A percentile compares a stretch with the other conserved stretches of the same genome.
Evolutionary conservation across 225 moss, liverwort and hornwort species (phyloP).

Genomic region (Marchantia paleacea): DNA sequence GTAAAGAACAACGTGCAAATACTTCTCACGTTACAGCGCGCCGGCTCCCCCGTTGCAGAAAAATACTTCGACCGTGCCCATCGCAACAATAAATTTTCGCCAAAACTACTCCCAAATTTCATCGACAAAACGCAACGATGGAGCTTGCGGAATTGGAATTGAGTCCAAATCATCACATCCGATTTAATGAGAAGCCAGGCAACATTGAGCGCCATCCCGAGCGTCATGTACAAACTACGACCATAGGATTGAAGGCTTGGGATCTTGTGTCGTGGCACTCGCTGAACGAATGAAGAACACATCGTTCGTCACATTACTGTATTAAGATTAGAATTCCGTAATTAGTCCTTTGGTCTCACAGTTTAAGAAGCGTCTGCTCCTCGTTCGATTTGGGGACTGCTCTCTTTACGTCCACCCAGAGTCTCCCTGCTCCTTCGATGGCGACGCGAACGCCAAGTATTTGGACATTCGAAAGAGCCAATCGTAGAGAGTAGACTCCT

Average conservation of each 20-base stretch:
- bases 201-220: neutral
- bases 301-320: neutral
- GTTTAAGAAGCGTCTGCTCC: too few relatives aligned
- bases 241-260: neutral
- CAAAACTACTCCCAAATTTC: neutral
- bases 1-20: neutral
- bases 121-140: neutral
- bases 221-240: neutral
- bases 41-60: neutral
- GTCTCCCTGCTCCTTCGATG: too few relatives aligned
- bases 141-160: neutral
- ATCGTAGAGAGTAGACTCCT: too few relatives aligned
- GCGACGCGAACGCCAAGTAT: too few relatives aligned
- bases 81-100: neutral
- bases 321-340: neutral
- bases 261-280: neutral
- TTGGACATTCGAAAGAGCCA: too few relatives aligned
- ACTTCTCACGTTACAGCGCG: too few relatives aligned
- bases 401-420: too few relatives aligned
- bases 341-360: neutral
- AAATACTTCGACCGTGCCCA: neutral
- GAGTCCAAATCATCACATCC: too few relatives aligned
- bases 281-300: neutral
- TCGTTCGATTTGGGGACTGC: too few relatives aligned
- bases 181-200: neutral